Evolutionary conservation across 208 protist genomes (phyloP).

Genomic region (Sergeia podlipaevii): DNA sequence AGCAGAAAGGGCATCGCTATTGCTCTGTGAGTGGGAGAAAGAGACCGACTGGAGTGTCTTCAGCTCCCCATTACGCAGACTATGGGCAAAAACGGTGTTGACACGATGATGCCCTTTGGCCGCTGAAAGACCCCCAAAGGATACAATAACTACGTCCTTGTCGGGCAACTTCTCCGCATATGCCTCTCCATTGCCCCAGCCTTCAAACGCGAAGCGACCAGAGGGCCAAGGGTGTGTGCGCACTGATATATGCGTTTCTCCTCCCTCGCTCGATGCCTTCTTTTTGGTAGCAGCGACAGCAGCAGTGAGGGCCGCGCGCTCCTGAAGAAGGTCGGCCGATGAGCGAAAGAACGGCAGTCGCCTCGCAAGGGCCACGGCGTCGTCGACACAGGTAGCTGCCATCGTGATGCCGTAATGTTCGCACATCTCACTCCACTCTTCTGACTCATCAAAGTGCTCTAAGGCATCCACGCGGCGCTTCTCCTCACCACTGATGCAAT

Average conservation of each 20-base stretch:
- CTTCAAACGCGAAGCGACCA: slow-evolving; percentile 71
- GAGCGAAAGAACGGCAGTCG: not conserved
- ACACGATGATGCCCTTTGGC: slow-evolving; percentile 52
- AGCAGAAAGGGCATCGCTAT: too few species aligned
- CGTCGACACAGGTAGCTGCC: slow-evolving; percentile 23
- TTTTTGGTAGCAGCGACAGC: not conserved
- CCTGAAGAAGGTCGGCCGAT: not conserved
- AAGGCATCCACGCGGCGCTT: slow-evolving; percentile 52
- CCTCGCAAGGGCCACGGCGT: too few species aligned
- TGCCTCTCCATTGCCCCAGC: slow-evolving; percentile 76
- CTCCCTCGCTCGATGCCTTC: not conserved
- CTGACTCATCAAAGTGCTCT: slow-evolving; percentile 85
- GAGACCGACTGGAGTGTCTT: slow-evolving; percentile 17
- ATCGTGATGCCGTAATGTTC: slow-evolving; percentile 90
- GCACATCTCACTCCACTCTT: slow-evolving; percentile 92
- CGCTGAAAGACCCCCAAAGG: slow-evolving; percentile 78
- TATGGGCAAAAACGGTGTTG: slow-evolving; percentile 61
- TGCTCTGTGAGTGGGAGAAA: too few species aligned
- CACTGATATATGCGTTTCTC: not conserved
- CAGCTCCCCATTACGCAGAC: slow-evolving; percentile 64
- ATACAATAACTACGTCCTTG: slow-evolving; percentile 43
- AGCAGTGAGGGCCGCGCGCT: not conserved
- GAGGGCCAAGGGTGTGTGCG: slow-evolving; percentile 58
- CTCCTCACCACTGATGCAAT: slow-evolving; percentile 48
- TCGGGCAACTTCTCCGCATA: slow-evolving; percentile 26